These are phyloP conservation scores for Stagonosporopsis tanaceti DNA, from an alignment of 2,329 filamentous ascomycete genomes.

Conservation along the genomic window DNA sequence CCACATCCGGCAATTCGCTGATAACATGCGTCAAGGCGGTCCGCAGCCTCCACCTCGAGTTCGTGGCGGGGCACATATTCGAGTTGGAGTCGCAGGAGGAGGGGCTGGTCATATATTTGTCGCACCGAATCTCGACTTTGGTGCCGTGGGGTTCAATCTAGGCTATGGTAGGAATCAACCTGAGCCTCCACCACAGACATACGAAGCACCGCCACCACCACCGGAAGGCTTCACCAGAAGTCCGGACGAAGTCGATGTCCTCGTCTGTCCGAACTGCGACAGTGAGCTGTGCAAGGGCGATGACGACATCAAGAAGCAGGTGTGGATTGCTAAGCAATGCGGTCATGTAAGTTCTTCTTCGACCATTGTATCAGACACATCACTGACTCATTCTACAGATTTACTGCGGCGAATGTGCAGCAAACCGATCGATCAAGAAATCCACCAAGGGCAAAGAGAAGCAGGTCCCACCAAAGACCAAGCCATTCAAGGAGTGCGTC, in stretches of 20 bases:
- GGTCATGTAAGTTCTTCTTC: conserved; percentile 75
- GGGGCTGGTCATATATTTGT: conserved; percentile 20
- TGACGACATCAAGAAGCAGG: conserved; percentile 75
- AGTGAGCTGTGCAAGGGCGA: conserved; percentile 82
- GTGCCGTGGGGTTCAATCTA: conserved; percentile 54
- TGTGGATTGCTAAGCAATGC: conserved; percentile 90
- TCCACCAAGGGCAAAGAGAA: conserved; percentile 53
- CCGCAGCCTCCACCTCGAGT: conserved; percentile 29
- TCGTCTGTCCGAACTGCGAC: conserved; percentile 87
- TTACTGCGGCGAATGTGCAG: conserved; percentile 62
- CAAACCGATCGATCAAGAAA: conserved; percentile 46
- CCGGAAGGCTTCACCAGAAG: conserved; percentile 82
- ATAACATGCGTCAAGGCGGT: conserved; percentile 20
- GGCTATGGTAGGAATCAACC: conserved; percentile 39
- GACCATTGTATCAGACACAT: neutral
- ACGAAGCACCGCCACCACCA: conserved; percentile 71
- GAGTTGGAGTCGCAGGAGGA: conserved; percentile 23
- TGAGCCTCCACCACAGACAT: conserved; percentile 51
- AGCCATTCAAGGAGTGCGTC: conserved; percentile 56
- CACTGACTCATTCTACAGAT: conserved; percentile 48
- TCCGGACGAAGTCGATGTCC: conserved; percentile 73
- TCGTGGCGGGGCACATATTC: conserved; percentile 25
- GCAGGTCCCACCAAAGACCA: conserved; percentile 34
- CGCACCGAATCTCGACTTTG: conserved; percentile 50
- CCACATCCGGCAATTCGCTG: conserved; percentile 27